These are phyloP conservation scores for Patellifolia procumbens DNA, from an alignment of 179 eudicot genomes.

Conservation along the genomic window DNA sequence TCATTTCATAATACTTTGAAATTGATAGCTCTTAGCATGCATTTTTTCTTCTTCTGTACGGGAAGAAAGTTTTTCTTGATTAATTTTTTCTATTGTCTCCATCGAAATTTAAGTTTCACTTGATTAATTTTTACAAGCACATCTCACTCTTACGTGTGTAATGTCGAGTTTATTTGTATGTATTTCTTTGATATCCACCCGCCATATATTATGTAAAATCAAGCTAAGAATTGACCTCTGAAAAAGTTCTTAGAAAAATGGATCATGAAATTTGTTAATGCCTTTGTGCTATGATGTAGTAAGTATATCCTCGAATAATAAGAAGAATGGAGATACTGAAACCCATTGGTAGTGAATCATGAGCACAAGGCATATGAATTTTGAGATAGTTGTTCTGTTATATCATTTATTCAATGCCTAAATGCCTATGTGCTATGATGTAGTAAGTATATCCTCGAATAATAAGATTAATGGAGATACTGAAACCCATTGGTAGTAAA, in stretches of 20 bases:
- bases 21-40: conserved; percentile 16
- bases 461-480: too few species aligned
- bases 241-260: background rate
- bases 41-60: background rate
- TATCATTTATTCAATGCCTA: conserved; percentile 3
- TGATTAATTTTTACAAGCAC: too few species aligned
- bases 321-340: background rate
- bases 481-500: too few species aligned
- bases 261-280: background rate
- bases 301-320: background rate
- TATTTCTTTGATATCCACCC: background rate
- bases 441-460: too few species aligned
- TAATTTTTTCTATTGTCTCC: background rate
- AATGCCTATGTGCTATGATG: too few species aligned
- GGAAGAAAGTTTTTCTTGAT: background rate
- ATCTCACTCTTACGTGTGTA: background rate
- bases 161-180: background rate
- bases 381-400: background rate
- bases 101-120: too few species aligned
- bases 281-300: background rate
- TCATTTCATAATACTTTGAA: background rate
- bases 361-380: background rate
- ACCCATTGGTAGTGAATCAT: background rate
- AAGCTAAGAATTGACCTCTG: background rate
- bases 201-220: background rate